phyloP scores from a whole-genome alignment of 768 basidiomycete species.

The Rhodotorula kratochvilovae region DNA sequence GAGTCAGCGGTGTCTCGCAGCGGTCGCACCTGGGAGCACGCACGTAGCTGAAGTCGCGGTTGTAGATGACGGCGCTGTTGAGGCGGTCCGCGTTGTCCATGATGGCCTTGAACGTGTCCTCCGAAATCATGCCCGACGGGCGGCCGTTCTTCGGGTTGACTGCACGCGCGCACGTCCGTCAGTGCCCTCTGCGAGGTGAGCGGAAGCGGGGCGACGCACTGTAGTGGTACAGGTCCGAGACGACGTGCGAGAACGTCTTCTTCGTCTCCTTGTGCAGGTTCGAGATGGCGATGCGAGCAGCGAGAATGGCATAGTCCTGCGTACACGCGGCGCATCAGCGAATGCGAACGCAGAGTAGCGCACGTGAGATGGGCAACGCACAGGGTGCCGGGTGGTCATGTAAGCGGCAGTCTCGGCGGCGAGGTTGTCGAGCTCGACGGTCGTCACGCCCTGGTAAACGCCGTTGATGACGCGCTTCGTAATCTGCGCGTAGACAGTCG shows the following conservation, averaged over 20 bases:
- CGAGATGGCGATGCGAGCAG: conserved; percentile 96
- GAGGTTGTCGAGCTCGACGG: conserved; percentile 76
- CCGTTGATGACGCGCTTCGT: conserved; percentile 67
- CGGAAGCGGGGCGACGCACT: conserved; percentile 58
- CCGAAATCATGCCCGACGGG: conserved; percentile 82
- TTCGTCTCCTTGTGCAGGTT: conserved; percentile 99
- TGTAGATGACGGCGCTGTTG: conserved; percentile 93
- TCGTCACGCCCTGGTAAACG: conserved; percentile 92
- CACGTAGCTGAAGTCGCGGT: conserved; percentile 96
- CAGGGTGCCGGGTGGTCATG: conserved; percentile 64
- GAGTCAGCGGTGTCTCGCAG: no score
- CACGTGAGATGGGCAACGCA: not conserved
- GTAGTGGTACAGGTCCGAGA: conserved; percentile 84
- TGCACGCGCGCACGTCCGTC: conserved; percentile 37
- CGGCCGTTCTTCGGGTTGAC: conserved; percentile 94
- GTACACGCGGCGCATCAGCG: no score
- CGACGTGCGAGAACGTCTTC: conserved; percentile 88
- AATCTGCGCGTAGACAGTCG: conserved; percentile 15
- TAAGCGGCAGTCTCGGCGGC: conserved; percentile 73
- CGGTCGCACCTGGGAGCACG: conserved; percentile 43
- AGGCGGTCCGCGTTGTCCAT: conserved; percentile 72
- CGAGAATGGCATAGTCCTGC: conserved; percentile 96
- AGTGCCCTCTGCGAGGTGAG: not conserved
- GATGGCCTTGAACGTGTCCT: conserved; percentile 76
- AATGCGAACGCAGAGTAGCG: no score